Evolutionary conservation across 2,329 filamentous ascomycete species (phyloP), one percentile per base, ranked within the genome.

Genomic region (Zopfia rhizophila): DNA sequence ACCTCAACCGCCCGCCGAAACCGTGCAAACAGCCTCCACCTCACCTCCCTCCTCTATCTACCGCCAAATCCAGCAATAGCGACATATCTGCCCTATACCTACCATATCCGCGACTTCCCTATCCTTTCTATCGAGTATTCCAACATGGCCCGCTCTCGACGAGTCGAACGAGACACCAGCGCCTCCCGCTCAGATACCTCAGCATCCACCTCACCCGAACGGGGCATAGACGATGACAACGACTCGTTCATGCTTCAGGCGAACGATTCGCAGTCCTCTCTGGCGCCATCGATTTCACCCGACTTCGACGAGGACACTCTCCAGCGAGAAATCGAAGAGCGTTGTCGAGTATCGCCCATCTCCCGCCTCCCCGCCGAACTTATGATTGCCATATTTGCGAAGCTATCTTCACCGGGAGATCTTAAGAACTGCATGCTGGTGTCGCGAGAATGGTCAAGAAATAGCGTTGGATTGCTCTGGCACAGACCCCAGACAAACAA

Each of bases 391-490:
- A 88, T 97, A 64, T 97, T 99, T 73, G 81, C 89, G 24, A 94
- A 91, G 72, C 83, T 99, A 46, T 86, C 80, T 62, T 84, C 82
- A 10, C 82, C 91, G 2, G 76, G 79, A 31, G 93, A 99, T 65
- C 82, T 97, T 59, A 82, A 91, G 58, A 87, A 86, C 72, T 95
- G 90, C 73, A 92, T 97, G 89, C 79, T 94, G 55, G 92, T 96
- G n/a, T 97, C 88, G 65, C 92, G 91, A 72, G 85, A 88, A 53
- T 99, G 94, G 94, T 89, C 94, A 19, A 82, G 88, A 53, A 97
- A 97, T 68, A 88, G 89, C 38, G 94, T 97, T 58, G 93, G 94
- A 54, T 82, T 96, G 56, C 81, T 99, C 16, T 99, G 94, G 94
- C 92, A 97, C 72, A 84, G 94, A 27, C 94, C 94, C 1, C 86